Evolutionary conservation across 768 basidiomycete species (phyloP).

Genomic region (Phylloporus arenicola): DNA sequence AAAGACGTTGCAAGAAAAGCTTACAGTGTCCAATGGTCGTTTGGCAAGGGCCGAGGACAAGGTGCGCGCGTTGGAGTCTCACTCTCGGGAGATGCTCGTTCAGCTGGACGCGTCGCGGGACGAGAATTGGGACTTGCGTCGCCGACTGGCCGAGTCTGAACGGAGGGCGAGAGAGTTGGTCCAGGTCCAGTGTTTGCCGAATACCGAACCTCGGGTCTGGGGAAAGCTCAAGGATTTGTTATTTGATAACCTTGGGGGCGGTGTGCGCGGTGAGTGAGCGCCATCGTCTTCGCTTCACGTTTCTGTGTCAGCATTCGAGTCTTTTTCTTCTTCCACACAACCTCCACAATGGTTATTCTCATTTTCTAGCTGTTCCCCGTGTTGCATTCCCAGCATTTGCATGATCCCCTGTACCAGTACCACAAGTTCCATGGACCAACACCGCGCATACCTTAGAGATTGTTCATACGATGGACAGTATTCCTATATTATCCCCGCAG

Average conservation of each 20-base stretch:
- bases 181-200: constrained; percentile 10
- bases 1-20: constrained; percentile 15
- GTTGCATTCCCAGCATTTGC: constrained; percentile 23
- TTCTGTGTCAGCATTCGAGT: constrained; percentile 4
- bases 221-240: constrained; percentile 26
- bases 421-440: constrained; percentile 21
- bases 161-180: constrained; percentile 13
- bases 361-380: constrained; percentile 13
- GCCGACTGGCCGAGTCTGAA: constrained; percentile 21
- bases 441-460: constrained; percentile 19
- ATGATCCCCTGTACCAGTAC: constrained; percentile 21
- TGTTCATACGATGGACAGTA: constrained; percentile 15
- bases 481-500: constrained; percentile 15
- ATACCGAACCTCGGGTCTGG: constrained; percentile 22
- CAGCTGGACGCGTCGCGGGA: constrained; percentile 16
- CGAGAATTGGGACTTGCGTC: constrained; percentile 22
- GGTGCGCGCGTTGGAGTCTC: constrained; percentile 17
- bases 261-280: constrained; percentile 19
- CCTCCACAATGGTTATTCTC: background rate
- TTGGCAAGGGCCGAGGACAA: constrained; percentile 14
- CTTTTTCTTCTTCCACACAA: background rate
- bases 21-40: constrained; percentile 12
- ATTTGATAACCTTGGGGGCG: constrained; percentile 21
- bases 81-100: constrained; percentile 14
- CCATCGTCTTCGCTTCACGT: background rate